Evolutionary conservation across 2,329 filamentous ascomycete genomes (phyloP), one percentile per base, ranked within the genome.

Genomic region (Talaromyces sp.): DNA sequence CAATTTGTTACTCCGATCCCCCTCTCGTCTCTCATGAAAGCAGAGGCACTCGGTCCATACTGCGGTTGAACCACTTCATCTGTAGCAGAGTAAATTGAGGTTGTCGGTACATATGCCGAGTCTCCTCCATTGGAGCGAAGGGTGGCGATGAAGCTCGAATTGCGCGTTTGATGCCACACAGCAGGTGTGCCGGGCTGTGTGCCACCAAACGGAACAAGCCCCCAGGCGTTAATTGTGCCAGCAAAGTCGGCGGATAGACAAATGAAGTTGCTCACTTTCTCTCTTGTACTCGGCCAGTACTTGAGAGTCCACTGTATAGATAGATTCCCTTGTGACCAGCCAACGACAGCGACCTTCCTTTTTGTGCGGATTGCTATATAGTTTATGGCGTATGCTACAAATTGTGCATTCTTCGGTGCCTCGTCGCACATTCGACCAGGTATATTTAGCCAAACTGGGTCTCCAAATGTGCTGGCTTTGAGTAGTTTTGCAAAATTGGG

Each of bases 301-400:
- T 83, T 83, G 55, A 82, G 70, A 0, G 77, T 79, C 82, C 82
- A 85, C 62, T 85, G 82, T 0, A 76, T 70, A 52, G 80, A 70
- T 2, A 85, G 66, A 46, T 77, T 77, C 16, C 82, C 82, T 65
- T 85, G 81, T 0, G 79, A 83, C 80, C 79, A 84, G 13, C 72
- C 74, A n/a, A 84, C 65, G 17, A 82, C 68, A 17, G 72, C 69
- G 4, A 80, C 75, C 70, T 19, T 69, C 64, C 40, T 60, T 55
- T 39, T 9, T 4, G 29, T 47, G 10, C 45, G 19, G 3, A 22
- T 29, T 0, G 45, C 36, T 5, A 53, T 49, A 22, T 55, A 55
- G 36, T 55, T 55, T 22, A 55, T 55, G 7, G 53, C 45, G 27
- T 55, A 55, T 4, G 53, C 53, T 6, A 55, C 36, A 36, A 49